phyloP scores from a whole-genome alignment of 768 basidiomycete species.

The Termitomyces sp. region DNA sequence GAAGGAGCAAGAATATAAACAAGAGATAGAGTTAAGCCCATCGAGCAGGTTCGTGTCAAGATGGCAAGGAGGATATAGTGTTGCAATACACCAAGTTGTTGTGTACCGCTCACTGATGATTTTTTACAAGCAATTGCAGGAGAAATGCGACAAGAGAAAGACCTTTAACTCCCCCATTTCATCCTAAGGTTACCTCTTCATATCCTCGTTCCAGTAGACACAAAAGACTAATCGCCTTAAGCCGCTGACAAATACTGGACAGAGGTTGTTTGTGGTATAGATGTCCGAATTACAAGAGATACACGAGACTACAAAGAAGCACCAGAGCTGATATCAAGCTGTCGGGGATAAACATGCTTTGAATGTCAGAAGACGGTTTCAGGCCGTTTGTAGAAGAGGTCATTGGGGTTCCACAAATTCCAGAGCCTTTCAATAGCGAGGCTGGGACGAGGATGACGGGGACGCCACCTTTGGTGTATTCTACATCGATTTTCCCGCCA shows the following conservation, averaged over 20 bases:
- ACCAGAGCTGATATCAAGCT: background rate
- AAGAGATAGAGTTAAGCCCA: too few relatives aligned
- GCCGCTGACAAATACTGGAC: background rate
- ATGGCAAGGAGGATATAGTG: too few relatives aligned
- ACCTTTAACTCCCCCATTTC: background rate
- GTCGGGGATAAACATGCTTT: background rate
- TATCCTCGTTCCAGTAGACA: background rate
- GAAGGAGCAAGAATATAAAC: too few relatives aligned
- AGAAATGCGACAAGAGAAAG: background rate
- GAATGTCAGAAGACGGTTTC: background rate
- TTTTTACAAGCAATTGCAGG: background rate
- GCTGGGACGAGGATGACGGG: conserved; percentile 51
- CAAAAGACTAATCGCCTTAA: background rate
- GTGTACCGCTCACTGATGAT: too few relatives aligned
- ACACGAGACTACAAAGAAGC: background rate
- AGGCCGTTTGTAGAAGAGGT: background rate
- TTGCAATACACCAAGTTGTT: too few relatives aligned
- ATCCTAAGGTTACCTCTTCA: background rate
- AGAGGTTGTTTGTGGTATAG: background rate
- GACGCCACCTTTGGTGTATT: conserved; percentile 60
- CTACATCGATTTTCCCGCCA: conserved; percentile 50
- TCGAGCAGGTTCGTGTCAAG: too few relatives aligned
- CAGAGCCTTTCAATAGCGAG: conserved; percentile 26
- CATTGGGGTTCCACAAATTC: conserved; percentile 26
- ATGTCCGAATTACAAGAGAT: background rate